These are phyloP conservation scores for Talaromyces funiculosus DNA, from an alignment of 2,329 filamentous ascomycete species.

Conservation along the genomic window DNA sequence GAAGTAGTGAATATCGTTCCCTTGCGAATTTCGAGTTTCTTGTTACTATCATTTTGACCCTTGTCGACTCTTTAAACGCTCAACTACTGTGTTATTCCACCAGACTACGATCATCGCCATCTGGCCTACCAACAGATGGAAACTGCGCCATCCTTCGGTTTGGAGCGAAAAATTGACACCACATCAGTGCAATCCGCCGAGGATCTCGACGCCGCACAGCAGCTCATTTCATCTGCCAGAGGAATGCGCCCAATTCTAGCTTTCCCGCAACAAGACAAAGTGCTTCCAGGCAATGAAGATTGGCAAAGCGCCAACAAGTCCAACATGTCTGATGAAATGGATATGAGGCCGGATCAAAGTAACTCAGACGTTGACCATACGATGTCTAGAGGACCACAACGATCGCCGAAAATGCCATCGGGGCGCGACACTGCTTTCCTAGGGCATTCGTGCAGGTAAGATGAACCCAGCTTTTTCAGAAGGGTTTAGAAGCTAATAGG, in stretches of 20 bases:
- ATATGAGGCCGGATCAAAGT: constrained; percentile 18
- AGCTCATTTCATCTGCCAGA: constrained; percentile 43
- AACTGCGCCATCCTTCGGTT: constrained; percentile 29
- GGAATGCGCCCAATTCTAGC: constrained; percentile 28
- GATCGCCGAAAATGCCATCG: constrained; percentile 29
- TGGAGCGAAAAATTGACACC: constrained; percentile 33
- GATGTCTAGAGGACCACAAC: constrained; percentile 19
- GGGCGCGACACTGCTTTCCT: constrained; percentile 34
- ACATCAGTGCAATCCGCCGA: constrained; percentile 37
- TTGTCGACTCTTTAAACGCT: not conserved
- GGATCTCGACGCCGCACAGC: constrained; percentile 44
- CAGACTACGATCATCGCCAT: not conserved
- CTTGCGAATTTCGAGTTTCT: not conserved
- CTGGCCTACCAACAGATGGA: constrained; percentile 26
- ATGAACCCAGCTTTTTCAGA: constrained; percentile 11
- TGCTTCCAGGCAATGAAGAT: constrained; percentile 13
- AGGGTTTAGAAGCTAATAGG: constrained; percentile 12
- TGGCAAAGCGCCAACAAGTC: constrained; percentile 17
- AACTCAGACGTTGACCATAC: constrained; percentile 17
- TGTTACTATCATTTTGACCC: not conserved
- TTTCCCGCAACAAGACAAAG: not conserved
- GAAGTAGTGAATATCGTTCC: not conserved
- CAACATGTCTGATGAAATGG: constrained; percentile 15
- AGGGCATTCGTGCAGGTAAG: constrained; percentile 39
- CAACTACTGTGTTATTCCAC: not conserved